Evolutionary conservation across 2,329 filamentous ascomycete genomes (phyloP).

Genomic region (Didymosphaeria variabile): DNA sequence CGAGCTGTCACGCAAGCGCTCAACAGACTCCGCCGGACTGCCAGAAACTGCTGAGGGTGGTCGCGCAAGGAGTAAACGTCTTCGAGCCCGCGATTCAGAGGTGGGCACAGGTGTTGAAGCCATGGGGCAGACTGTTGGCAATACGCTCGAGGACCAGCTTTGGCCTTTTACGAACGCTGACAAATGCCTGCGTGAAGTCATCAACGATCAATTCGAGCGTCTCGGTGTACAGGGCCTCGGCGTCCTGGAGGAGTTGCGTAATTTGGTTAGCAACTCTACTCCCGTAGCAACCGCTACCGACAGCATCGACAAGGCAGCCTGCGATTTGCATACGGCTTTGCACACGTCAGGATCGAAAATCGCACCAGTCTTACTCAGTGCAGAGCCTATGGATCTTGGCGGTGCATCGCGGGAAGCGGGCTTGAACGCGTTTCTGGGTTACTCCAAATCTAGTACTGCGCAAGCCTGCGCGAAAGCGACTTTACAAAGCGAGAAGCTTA

Average conservation of each 20-base stretch:
- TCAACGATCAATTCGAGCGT: conserved; percentile 62
- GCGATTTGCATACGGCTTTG: conserved; percentile 53
- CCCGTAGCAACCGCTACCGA: conserved; percentile 22
- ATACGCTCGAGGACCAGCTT: conserved; percentile 64
- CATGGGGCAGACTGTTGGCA: conserved; percentile 60
- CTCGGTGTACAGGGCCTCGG: conserved; percentile 59
- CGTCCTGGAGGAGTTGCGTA: conserved; percentile 50
- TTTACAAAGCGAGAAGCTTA: conserved; percentile 52
- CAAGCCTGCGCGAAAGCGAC: conserved; percentile 51
- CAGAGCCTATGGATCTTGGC: conserved; percentile 60
- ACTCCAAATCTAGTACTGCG: conserved; percentile 58
- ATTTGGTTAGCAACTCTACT: conserved; percentile 33
- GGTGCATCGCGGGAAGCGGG: conserved; percentile 61
- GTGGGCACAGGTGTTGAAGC: conserved; percentile 56
- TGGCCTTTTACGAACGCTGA: conserved; percentile 64
- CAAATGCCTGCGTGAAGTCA: conserved; percentile 64
- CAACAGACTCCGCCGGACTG: conserved; percentile 66
- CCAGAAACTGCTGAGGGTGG: conserved; percentile 66
- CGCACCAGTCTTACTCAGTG: conserved; percentile 60
- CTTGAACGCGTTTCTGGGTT: conserved; percentile 65
- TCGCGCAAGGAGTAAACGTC: conserved; percentile 67
- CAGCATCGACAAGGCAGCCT: conserved; percentile 45
- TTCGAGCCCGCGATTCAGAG: conserved; percentile 66
- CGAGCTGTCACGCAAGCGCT: conserved; percentile 64
- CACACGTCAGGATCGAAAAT: conserved; percentile 48